Base-by-base conservation (phyloP, 305 asterid species). In the Nicotiana rustica region DNA sequence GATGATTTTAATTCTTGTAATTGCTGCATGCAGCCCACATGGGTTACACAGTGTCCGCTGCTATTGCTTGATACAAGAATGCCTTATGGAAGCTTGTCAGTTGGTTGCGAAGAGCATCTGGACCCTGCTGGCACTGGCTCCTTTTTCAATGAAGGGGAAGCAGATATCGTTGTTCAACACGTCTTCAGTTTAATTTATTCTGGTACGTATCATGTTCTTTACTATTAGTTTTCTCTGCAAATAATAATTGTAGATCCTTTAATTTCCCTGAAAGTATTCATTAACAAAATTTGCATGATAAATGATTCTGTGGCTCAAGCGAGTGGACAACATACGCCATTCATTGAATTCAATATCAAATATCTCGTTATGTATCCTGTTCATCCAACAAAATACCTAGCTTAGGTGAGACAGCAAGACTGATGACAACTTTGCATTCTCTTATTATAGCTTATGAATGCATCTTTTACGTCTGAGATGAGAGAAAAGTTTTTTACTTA, bases 121-220 rank as follows among this genome's bases (percentile, higher is more conserved):
- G 99, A 96, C 87, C 99, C 98, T 88, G 94, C 98, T 85, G 99
- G 99, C 86, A 96, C 99, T 33, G 99, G 99, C 86, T 96, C 99
- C 83, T 92, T 92, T 89, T 94, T 89, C 93, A 96, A 96, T 69
- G 98, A 94, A 87, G 98, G 99, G 84, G 99, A 96, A 87, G 98
- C 98, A 61, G 99, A 96, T 82, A 87, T 96, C 29, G 97, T 96
- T 25, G 88, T 90, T 65, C 95, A 94, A 76, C 98, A 96, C 84
- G 91, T 96, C 86, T 91, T 88, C 85, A 83, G 93, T 85, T 89
- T 96, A 93, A 93, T 96, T 81, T 91, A 92, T 91, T 85, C 99
- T 55, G 99, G 99, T 96, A 96, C 44, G 29, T 25, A 25, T 0
- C 29, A 49, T 52, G n/a, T 65, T 66, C 80, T 81, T 66, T 62